Evolutionary conservation across 139 green algal genomes (phyloP).

Genomic region (Picochlorum sp.): DNA sequence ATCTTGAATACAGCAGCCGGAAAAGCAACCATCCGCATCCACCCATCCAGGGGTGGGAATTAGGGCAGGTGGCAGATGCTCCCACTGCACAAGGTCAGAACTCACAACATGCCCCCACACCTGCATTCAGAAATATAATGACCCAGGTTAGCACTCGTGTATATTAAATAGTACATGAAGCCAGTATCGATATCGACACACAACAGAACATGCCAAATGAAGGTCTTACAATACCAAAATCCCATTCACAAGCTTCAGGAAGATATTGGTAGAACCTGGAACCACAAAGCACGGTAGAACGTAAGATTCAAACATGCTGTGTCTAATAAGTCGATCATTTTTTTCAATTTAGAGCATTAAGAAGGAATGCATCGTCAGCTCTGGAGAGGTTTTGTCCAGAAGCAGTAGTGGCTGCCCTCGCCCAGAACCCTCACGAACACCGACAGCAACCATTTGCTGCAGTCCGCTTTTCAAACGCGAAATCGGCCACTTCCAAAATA

Average conservation of each 20-base stretch:
- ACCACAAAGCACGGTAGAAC: too few relatives aligned
- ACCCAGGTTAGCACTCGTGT: background rate
- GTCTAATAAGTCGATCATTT: too few relatives aligned
- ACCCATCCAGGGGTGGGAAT: conserved; percentile 43
- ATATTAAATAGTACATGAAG: background rate
- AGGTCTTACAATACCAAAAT: conserved; percentile 52
- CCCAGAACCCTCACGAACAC: too few relatives aligned
- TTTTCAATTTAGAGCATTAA: too few relatives aligned
- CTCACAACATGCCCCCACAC: conserved; percentile 70
- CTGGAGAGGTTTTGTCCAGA: background rate
- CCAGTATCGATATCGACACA: background rate
- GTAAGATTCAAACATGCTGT: too few relatives aligned
- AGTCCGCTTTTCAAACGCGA: too few relatives aligned
- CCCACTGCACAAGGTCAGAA: conserved; percentile 59
- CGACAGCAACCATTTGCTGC: too few relatives aligned
- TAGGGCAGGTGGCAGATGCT: conserved; percentile 57
- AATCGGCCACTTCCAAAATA: background rate
- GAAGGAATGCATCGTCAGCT: too few relatives aligned
- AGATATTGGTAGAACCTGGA: conserved; percentile 74
- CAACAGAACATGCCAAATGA: background rate
- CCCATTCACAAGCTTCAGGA: conserved; percentile 53
- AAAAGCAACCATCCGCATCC: conserved; percentile 79
- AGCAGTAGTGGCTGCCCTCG: too few relatives aligned
- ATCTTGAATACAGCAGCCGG: conserved; percentile 48
- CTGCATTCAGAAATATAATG: too few relatives aligned